phyloP scores from a whole-genome alignment of 2,329 filamentous ascomycete genomes.

The Aspergillus floridensis region DNA sequence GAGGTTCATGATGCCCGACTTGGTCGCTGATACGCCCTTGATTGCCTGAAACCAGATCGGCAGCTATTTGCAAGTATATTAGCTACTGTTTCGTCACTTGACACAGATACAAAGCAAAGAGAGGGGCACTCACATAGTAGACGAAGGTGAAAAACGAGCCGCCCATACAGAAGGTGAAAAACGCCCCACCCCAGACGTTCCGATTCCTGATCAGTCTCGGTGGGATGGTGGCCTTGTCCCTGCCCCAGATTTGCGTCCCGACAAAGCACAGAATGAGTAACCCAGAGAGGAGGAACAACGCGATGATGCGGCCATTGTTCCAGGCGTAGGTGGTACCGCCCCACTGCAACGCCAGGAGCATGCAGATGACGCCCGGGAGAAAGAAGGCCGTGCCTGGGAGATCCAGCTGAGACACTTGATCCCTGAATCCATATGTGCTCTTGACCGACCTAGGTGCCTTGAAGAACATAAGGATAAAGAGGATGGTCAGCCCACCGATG shows the following conservation, averaged over 20 bases:
- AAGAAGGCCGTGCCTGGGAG: conserved; percentile 36
- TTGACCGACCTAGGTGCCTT: conserved; percentile 37
- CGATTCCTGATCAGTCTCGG: conserved; percentile 46
- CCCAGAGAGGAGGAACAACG: conserved; percentile 45
- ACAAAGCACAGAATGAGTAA: conserved; percentile 45
- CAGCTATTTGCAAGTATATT: conserved; percentile 25
- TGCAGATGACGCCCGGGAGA: conserved; percentile 26
- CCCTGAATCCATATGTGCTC: conserved; percentile 20
- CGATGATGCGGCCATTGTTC: conserved; percentile 33
- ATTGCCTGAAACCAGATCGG: conserved; percentile 47
- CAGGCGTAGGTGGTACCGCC: conserved; percentile 52
- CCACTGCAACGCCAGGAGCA: conserved; percentile 52
- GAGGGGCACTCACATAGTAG: conserved; percentile 39
- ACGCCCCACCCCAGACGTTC: conserved; percentile 41
- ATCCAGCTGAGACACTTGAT: conserved; percentile 41
- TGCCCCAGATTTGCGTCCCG: conserved; percentile 24
- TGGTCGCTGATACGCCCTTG: conserved; percentile 33
- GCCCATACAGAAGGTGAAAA: conserved; percentile 44
- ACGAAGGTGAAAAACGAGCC: conserved; percentile 44
- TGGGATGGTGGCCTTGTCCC: conserved; percentile 46
- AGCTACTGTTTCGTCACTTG: background rate
- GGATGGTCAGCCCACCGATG: conserved; percentile 44
- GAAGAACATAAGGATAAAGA: conserved; percentile 38
- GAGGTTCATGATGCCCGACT: conserved; percentile 40
- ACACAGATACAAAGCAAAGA: background rate